Evolutionary conservation across 1,284 basidiomycete species (phyloP), one percentile per base, ranked within the genome.

Genomic region (Coniophora puteana): DNA sequence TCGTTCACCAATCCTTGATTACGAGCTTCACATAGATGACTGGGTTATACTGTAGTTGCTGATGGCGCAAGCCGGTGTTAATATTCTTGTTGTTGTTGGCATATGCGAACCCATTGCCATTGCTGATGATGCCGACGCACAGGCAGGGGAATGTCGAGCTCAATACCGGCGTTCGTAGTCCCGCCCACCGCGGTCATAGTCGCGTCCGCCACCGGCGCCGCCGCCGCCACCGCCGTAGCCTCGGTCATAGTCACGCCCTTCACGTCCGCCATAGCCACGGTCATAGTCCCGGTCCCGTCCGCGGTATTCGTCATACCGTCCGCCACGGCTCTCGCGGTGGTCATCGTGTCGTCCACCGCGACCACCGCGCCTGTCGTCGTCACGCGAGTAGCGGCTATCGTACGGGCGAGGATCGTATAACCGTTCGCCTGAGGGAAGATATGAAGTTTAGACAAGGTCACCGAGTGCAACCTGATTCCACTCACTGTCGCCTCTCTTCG

Each of bases 391-490:
- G 47, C 86, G 83, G 49, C 76, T 80, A 59, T 89, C 86, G 58
- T 88, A 89, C 1, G 86, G 86, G 42, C 84, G 76, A 40, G 84
- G 88, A 59, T 87, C 87, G 53, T 90, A 90, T 1, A 77, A 82
- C 29, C 87, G 74, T 43, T 34, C 30, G 21, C 46, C 12, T 2
- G 10, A 8, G 29, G 48, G 7, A 53, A 24, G 6, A 25, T 8
- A 38, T 27, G 45, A 32, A 47, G 38, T 40, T 37, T 22, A 36
- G 20, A 6, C 11, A 41, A 14, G 37, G 41, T 40, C 21, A 36
- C 33, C 38, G n/a, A n/a, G n/a, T n/a, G 32, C 44, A 28, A 40
- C 39, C n/a, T n/a, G 55, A 24, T n/a, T 24, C 33, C 54, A 53
- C 67, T 30, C 52, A 80, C 78, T 61, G 44, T 85, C 83, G 41